Percentiles rank a stretch among this genome's conserved stretches.
These are phyloP conservation scores for Pythium angustatum DNA, from an alignment of 352 stramenopile genomes.

Conservation along the genomic window DNA sequence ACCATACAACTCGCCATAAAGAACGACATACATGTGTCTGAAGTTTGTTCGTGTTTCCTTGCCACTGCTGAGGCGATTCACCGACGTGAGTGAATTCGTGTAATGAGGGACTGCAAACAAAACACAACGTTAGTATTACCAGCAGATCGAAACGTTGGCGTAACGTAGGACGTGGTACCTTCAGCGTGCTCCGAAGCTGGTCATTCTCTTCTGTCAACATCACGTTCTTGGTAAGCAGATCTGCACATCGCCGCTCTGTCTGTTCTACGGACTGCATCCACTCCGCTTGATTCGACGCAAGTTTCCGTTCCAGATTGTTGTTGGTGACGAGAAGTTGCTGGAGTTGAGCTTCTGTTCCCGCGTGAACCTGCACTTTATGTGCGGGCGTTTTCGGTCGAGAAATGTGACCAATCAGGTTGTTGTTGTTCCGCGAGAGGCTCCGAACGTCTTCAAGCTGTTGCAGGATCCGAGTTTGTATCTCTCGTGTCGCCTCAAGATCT, in stretches of 20 bases:
- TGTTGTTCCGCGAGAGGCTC: not conserved
- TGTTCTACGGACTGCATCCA: slow-evolving; percentile 51
- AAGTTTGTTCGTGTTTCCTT: not conserved
- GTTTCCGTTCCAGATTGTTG: slow-evolving; percentile 33
- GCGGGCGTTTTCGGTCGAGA: slow-evolving; percentile 8
- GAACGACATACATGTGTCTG: slow-evolving; percentile 11
- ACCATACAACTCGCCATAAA: slow-evolving; percentile 24
- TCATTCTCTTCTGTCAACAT: slow-evolving; percentile 72
- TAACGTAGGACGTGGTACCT: slow-evolving; percentile 10
- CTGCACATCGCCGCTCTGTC: slow-evolving; percentile 55
- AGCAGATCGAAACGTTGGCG: not conserved
- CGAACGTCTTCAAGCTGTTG: slow-evolving; percentile 25
- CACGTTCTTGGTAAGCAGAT: slow-evolving; percentile 69
- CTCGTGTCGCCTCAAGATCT: slow-evolving; percentile 16
- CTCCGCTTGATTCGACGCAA: slow-evolving; percentile 40
- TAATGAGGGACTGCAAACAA: slow-evolving; percentile 17
- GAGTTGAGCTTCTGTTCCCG: not conserved
- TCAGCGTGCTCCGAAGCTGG: slow-evolving; percentile 45
- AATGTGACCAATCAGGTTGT: not conserved
- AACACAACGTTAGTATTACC: too few relatives aligned
- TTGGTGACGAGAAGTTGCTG: slow-evolving; percentile 12
- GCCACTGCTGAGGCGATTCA: not conserved
- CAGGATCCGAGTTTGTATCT: slow-evolving; percentile 25
- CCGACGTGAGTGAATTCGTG: slow-evolving; percentile 21
- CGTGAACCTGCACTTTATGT: not conserved